A percentile compares a stretch with the other conserved stretches of the same genome.
Conservation (phyloP, 2,329 filamentous ascomycete species). For the Pezicula neosporulosa region DNA sequence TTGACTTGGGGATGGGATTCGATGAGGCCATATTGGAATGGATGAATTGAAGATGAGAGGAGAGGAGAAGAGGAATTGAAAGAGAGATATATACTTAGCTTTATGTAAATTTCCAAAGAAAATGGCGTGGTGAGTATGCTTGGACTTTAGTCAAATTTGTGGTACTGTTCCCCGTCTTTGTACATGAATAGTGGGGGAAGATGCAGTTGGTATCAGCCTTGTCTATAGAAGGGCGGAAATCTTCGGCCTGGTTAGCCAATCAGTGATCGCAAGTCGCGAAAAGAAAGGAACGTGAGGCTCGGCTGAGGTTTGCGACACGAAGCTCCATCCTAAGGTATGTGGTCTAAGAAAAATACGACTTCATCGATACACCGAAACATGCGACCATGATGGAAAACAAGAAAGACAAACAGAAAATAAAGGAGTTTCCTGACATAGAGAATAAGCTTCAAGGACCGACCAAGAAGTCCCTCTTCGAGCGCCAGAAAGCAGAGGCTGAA, state of each 20-base stretch:
- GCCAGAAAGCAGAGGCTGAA: conserved; percentile 84
- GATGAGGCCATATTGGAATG: background rate
- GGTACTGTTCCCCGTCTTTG: too few relatives aligned
- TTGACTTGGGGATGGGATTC: conserved; percentile 31
- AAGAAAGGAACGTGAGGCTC: too few relatives aligned
- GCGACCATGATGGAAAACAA: conserved; percentile 26
- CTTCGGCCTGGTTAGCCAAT: too few relatives aligned
- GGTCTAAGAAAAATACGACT: background rate
- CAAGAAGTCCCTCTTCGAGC: conserved; percentile 85
- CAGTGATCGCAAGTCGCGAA: background rate
- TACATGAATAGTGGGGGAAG: too few relatives aligned
- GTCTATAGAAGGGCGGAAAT: background rate
- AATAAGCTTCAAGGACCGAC: conserved; percentile 75
- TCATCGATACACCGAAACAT: conserved; percentile 8
- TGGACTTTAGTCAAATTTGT: too few relatives aligned
- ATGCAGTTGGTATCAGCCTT: background rate
- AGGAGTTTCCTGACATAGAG: conserved; percentile 65
- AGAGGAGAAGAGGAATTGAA: background rate
- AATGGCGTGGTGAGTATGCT: too few relatives aligned
- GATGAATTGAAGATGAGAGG: background rate
- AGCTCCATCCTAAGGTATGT: background rate
- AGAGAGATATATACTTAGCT: background rate
- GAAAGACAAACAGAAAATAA: conserved; percentile 22
- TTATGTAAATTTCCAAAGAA: background rate
- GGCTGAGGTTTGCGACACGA: background rate